Base-by-base conservation (phyloP, 768 basidiomycete species). In the Leccinellum rugosiceps region DNA sequence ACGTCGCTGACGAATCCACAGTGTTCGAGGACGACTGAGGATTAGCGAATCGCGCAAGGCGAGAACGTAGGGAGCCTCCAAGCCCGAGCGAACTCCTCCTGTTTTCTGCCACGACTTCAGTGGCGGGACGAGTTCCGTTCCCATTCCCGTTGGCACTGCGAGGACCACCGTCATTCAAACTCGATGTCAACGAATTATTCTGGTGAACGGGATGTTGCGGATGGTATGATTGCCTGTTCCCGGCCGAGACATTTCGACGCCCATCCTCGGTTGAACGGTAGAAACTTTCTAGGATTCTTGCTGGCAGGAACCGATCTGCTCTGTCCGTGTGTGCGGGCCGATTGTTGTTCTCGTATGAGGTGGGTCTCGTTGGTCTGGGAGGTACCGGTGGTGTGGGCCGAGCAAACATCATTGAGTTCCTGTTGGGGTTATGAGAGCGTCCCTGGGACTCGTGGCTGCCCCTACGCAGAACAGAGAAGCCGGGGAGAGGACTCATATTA, bases 1-100 rank as follows among this genome's bases (percentile, higher is more conserved):
- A 53, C n/a, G 58, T 4, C 8, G 66, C 31, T 6, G 65, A 14
- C 9, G 23, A 23, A 7, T 60, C 57, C 23, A 44, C 10, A 3
- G 32, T 4, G 23, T 52, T 65, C 38, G 60, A 32, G 5, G 64
- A 52, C 3, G 65, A 55, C 45, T 67, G 66, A 3, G 51, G 44
- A 50, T 59, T 61, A 43, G 68, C 56, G 15, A 68, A 38, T 17
- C 68, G 68, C 26, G 68, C 68, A 6, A 70, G 46, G 3, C 68
- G 63, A 31, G 66, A 70, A n/a, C 68, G 68, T 26, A 68, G 52
- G 6, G 68, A 61, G 3, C 68, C 65, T 14, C 67, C 68, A 47
- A 68, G n/a, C 7, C 58, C 57, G 19, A 68, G 50, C 28, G 68
- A 53, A n/a, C 52, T 35, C 17, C 68, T 26, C 51, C 68, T 60